A percentile compares a stretch with the other conserved stretches of the same genome.
Evolutionary conservation across 768 basidiomycete species (phyloP).

Genomic region (Leccinum rimulosum): DNA sequence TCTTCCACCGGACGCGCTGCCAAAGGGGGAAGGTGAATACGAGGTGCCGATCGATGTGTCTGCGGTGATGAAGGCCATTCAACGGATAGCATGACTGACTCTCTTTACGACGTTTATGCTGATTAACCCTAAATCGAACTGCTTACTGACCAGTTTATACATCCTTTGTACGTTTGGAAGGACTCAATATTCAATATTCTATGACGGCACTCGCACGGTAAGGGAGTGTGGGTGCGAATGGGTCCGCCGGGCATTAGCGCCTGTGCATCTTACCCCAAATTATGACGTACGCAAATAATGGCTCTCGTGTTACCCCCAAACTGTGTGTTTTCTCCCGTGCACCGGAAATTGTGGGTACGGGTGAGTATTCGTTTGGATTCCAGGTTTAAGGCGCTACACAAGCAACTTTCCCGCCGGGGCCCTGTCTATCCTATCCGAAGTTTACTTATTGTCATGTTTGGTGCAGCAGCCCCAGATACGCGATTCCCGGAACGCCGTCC

Average conservation of each 20-base stretch:
- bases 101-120: not conserved
- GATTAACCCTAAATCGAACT: not conserved
- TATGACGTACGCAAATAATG: not conserved
- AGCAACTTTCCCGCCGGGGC: too few species aligned
- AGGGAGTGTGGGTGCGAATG: not conserved
- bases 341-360: not conserved
- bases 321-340: not conserved
- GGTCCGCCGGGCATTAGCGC: not conserved
- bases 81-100: conserved; percentile 6
- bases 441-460: not conserved
- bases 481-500: not conserved
- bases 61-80: conserved; percentile 42
- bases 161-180: not conserved
- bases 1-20: conserved; percentile 35
- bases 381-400: not conserved
- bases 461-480: not conserved
- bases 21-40: conserved; percentile 18
- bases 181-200: not conserved
- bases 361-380: not conserved
- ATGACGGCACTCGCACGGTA: not conserved
- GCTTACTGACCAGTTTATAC: not conserved
- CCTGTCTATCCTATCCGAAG: not conserved
- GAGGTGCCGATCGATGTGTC: conserved; percentile 39
- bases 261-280: not conserved
- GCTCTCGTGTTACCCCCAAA: not conserved